Evolutionary conservation across 176 grass and related monocot species (phyloP).

Genomic region (Aegilops umbellulata): DNA sequence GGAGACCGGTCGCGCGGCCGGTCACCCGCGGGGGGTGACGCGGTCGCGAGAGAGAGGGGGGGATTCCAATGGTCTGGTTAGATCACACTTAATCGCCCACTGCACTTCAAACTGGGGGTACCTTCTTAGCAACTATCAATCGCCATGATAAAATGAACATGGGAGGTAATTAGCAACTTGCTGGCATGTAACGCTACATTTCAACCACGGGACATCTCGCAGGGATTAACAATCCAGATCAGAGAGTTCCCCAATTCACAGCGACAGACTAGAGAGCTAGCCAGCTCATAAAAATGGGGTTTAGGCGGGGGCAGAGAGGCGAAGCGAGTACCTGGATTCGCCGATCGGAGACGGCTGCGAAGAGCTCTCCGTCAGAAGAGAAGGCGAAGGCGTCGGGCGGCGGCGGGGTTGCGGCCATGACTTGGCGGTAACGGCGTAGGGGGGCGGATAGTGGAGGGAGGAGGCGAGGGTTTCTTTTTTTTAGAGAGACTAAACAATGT

Average conservation of each 20-base stretch:
- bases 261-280: background rate
- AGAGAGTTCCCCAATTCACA: background rate
- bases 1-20: too few relatives aligned
- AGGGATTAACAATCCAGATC: background rate
- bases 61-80: too few relatives aligned
- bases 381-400: background rate
- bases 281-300: conserved; percentile 1
- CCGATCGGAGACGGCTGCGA: background rate
- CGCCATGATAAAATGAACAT: background rate
- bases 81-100: too few relatives aligned
- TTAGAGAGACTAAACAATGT: too few relatives aligned
- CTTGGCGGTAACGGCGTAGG: conserved; percentile 6
- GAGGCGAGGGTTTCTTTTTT: too few relatives aligned
- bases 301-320: background rate
- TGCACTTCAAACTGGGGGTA: too few relatives aligned
- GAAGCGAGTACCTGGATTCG: conserved; percentile 15
- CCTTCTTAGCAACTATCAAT: background rate
- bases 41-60: too few relatives aligned
- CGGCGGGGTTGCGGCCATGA: background rate
- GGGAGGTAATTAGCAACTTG: background rate
- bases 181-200: background rate
- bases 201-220: background rate
- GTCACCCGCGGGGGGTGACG: too few relatives aligned
- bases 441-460: too few relatives aligned
- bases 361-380: conserved; percentile 19